Conservation (phyloP, 495 filamentous ascomycete species). For the Pseudevernia furfuracea region DNA sequence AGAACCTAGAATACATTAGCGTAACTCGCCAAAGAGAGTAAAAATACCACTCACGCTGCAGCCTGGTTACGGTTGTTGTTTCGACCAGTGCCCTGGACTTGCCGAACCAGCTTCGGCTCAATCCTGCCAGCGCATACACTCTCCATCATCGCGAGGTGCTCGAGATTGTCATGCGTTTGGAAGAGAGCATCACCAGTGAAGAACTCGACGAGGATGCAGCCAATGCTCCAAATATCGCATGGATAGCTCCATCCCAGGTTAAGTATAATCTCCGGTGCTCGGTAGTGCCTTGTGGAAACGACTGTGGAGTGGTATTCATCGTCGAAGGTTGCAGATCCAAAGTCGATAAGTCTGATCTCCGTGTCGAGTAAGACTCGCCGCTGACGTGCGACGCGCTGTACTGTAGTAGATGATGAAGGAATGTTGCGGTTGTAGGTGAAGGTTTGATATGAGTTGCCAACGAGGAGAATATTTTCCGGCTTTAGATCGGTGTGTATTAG, state of each 20-base stretch:
- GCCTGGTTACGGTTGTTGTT: conserved; percentile 65
- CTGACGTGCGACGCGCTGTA: conserved; percentile 70
- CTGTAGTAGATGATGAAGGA: conserved; percentile 77
- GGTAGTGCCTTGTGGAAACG: conserved; percentile 91
- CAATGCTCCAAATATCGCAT: conserved; percentile 98
- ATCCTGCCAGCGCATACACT: conserved; percentile 68
- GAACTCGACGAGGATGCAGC: conserved; percentile 98
- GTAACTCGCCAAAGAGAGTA: neutral
- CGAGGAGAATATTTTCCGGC: conserved; percentile 94
- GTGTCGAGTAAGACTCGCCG: conserved; percentile 85
- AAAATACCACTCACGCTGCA: conserved; percentile 57
- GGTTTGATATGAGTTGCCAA: conserved; percentile 82
- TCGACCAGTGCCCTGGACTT: conserved; percentile 58
- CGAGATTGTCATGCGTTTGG: conserved; percentile 95
- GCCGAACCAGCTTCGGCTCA: conserved; percentile 64
- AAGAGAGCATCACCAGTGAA: conserved; percentile 97
- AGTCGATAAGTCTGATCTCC: conserved; percentile 95
- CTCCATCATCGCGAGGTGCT: conserved; percentile 99
- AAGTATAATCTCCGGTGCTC: conserved; percentile 94
- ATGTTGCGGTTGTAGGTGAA: conserved; percentile 95
- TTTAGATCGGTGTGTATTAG: conserved; percentile 98
- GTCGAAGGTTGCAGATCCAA: conserved; percentile 95
- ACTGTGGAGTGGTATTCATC: conserved; percentile 98
- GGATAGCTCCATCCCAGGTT: conserved; percentile 96
- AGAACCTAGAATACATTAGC: conserved; percentile 54